Percentiles rank a stretch among this genome's conserved stretches.
Conservation (phyloP, 257 asterid species). For the Hygrophila difformis region DNA sequence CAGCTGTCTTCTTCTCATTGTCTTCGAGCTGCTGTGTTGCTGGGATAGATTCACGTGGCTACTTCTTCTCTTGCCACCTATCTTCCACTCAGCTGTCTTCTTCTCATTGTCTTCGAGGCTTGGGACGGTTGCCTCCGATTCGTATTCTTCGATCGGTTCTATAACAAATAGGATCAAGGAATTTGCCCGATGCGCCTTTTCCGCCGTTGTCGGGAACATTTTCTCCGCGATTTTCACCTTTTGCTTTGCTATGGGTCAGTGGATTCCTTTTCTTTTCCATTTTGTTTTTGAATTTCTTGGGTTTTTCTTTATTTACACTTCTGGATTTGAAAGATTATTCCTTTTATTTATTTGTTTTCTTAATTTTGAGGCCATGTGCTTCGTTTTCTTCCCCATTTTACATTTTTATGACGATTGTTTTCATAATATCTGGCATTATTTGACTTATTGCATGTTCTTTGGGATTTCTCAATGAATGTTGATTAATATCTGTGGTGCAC, state of each 20-base stretch:
- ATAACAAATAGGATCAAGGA: slow-evolving; percentile 54
- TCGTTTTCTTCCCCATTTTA: background rate
- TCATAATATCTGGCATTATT: background rate
- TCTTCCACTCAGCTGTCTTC: no score
- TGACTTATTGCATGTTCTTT: background rate
- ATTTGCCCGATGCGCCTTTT: slow-evolving; percentile 56
- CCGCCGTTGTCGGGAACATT: slow-evolving; percentile 70
- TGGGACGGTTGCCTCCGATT: no score
- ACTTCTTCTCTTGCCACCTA: no score
- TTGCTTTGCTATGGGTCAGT: slow-evolving; percentile 81
- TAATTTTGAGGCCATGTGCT: background rate
- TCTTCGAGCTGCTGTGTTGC: no score
- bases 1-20: no score
- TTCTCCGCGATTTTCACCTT: slow-evolving; percentile 86
- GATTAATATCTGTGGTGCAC: background rate
- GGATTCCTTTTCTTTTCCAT: background rate
- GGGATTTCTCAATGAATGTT: no score
- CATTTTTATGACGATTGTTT: background rate
- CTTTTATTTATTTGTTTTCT: no score
- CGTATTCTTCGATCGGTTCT: slow-evolving; percentile 29
- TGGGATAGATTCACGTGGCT: no score
- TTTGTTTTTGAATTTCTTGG: background rate
- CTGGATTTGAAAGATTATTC: no score
- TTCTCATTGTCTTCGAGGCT: no score
- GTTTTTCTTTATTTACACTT: no score